Evolutionary conservation across 129 eudicot species (phyloP), one percentile per base, ranked within the genome.

Genomic region (Apium graveolens): DNA sequence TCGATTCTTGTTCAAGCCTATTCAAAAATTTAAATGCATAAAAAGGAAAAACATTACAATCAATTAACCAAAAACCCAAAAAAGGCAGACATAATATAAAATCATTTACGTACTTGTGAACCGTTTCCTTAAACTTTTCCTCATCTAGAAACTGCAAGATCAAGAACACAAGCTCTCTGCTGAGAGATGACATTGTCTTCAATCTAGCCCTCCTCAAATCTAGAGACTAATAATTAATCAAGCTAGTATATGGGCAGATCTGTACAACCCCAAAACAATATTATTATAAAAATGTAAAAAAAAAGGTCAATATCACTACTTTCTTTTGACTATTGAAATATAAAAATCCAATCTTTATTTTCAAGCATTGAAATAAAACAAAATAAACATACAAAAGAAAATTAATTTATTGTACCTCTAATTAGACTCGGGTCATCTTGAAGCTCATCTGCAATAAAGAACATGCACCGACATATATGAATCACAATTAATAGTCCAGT

Each of bases 81-180:
- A 57, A 76, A 11, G 21, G 31, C 48, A 31, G n/a, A 83, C 44
- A 76, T n/a, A 65, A 80, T 27, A 20, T 11, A 51, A 26, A 49
- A 21, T 74, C 9, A 44, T 63, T 7, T 17, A 86, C 98, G 35
- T 83, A 92, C 98, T 92, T 90, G 90, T 90, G 98, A 85, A 92
- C 96, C 60, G 98, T 90, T 82, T 90, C 96, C 51, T 92, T 92
- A 62, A 89, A 90, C 68, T 90, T 92, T 81, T 92, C 98, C 82
- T 92, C 98, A 88, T 92, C 98, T 53, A 92, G 87, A 83, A 92
- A 92, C 86, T 92, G 97, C 63, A 88, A 82, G 82, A 92, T 92
- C 85, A 92, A 70, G 88, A 92, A 92, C 79, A 89, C 96, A 74
- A 92, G 88, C 80, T 92, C 97, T 82, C 92, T 90, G 74, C 96